A percentile compares a stretch with the other conserved stretches of the same genome.
phyloP scores from a whole-genome alignment of 768 basidiomycete genomes.

The Cystofilobasidium capitatum region DNA sequence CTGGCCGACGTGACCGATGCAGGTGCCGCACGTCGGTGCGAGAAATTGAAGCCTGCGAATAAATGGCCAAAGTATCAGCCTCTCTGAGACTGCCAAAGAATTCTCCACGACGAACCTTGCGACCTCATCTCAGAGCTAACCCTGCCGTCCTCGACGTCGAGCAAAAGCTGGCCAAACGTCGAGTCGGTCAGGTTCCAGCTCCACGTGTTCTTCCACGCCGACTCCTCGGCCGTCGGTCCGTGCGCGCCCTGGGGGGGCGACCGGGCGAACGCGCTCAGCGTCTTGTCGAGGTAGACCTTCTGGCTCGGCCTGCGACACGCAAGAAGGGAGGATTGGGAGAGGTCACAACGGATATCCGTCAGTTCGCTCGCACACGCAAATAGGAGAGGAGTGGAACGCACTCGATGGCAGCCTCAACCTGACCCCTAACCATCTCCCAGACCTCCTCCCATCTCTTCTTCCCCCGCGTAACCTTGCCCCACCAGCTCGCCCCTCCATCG shows the following conservation, averaged over 20 bases:
- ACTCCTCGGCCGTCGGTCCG: slow-evolving; percentile 63
- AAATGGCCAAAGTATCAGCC: background rate
- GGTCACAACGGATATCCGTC: too few relatives aligned
- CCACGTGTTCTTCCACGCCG: slow-evolving; percentile 82
- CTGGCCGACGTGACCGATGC: slow-evolving; percentile 40
- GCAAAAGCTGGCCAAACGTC: slow-evolving; percentile 73
- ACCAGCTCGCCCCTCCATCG: slow-evolving; percentile 67
- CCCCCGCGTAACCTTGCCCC: slow-evolving; percentile 63
- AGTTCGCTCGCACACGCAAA: background rate
- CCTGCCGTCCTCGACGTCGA: slow-evolving; percentile 84
- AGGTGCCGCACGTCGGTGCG: slow-evolving; percentile 51
- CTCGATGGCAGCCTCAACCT: slow-evolving; percentile 86
- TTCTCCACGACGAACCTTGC: slow-evolving; percentile 66
- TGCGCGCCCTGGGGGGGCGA: slow-evolving; percentile 43
- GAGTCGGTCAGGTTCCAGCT: slow-evolving; percentile 54
- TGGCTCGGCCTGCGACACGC: slow-evolving; percentile 55
- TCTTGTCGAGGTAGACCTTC: slow-evolving; percentile 76
- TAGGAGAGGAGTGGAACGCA: slow-evolving; percentile 31
- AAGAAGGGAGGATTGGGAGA: background rate
- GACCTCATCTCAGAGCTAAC: slow-evolving; percentile 86
- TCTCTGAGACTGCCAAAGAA: slow-evolving; percentile 9
- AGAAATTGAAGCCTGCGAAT: slow-evolving; percentile 79
- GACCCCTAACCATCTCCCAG: slow-evolving; percentile 86
- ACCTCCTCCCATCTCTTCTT: slow-evolving; percentile 79
- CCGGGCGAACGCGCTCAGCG: slow-evolving; percentile 69